These are phyloP conservation scores for Mortierella sp. DNA, from an alignment of 371 early-diverging fungal species.

Conservation along the genomic window DNA sequence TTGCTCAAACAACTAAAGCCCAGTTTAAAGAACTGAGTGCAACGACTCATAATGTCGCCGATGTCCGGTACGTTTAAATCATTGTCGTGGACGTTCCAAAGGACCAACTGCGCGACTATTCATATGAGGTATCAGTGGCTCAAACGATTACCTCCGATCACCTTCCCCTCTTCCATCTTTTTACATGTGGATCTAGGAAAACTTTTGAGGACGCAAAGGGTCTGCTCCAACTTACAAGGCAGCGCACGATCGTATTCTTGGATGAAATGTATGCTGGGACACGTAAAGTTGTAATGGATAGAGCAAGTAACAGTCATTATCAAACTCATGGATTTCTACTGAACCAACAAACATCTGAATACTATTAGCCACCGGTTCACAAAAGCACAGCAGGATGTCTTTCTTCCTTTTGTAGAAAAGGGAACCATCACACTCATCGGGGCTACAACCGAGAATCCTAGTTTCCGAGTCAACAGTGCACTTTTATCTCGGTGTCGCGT, in stretches of 20 bases:
- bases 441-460: constrained; percentile 93
- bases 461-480: constrained; percentile 86
- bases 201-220: constrained; percentile 79
- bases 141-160: no score
- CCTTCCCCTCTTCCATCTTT: no score
- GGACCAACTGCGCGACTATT: not conserved
- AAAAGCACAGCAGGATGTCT: constrained; percentile 89
- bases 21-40: constrained; percentile 80
- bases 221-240: constrained; percentile 62
- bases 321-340: not conserved
- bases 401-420: constrained; percentile 83
- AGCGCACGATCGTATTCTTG: constrained; percentile 80
- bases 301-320: not conserved
- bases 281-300: not conserved
- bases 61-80: constrained; percentile 59
- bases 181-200: constrained; percentile 58
- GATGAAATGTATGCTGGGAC: constrained; percentile 74
- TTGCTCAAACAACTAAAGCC: constrained; percentile 71
- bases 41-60: constrained; percentile 72
- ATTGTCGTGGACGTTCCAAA: not conserved
- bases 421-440: constrained; percentile 84
- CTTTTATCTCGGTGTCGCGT: constrained; percentile 85
- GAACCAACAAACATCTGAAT: not conserved
- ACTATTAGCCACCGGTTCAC: constrained; percentile 78
- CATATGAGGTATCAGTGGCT: no score